Conservation (phyloP, 1,284 basidiomycete genomes). For the Boletus calvinii region DNA sequence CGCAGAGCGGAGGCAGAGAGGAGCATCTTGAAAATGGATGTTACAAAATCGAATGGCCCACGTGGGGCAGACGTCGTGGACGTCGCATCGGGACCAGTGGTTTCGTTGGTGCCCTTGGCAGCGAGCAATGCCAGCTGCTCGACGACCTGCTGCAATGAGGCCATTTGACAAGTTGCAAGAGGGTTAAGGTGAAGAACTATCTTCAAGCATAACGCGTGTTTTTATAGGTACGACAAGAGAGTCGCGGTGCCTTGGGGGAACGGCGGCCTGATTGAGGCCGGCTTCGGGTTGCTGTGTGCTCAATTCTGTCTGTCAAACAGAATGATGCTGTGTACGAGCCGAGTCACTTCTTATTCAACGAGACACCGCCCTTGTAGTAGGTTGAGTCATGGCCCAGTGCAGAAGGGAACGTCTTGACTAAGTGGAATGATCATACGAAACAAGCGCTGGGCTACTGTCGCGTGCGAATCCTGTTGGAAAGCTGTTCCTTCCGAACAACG, state of each 20-base stretch:
- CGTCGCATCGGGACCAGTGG: slow-evolving; percentile 1
- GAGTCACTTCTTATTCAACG: neutral
- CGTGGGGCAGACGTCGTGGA: neutral
- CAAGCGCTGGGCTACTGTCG: neutral
- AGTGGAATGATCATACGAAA: neutral
- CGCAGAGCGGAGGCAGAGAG: slow-evolving; percentile 51
- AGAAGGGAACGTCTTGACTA: no score
- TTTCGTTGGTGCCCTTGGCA: slow-evolving; percentile 15
- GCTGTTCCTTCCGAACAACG: slow-evolving; percentile 4
- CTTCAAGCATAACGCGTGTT: neutral
- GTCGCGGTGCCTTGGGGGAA: no score
- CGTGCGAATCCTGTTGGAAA: neutral
- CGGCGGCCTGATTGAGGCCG: no score
- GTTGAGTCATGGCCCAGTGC: no score
- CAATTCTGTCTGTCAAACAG: neutral
- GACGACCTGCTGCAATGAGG: slow-evolving; percentile 31
- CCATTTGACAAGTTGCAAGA: slow-evolving; percentile 13
- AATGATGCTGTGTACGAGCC: neutral
- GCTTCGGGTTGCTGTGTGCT: neutral
- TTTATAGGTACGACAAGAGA: slow-evolving; percentile 9
- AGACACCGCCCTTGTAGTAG: no score
- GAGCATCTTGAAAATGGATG: slow-evolving; percentile 40
- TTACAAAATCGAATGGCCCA: slow-evolving; percentile 22
- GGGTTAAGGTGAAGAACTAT: neutral
- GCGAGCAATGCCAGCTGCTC: slow-evolving; percentile 30